Conservation (phyloP, 441 rosid genomes). For the Populus hybrid region DNA sequence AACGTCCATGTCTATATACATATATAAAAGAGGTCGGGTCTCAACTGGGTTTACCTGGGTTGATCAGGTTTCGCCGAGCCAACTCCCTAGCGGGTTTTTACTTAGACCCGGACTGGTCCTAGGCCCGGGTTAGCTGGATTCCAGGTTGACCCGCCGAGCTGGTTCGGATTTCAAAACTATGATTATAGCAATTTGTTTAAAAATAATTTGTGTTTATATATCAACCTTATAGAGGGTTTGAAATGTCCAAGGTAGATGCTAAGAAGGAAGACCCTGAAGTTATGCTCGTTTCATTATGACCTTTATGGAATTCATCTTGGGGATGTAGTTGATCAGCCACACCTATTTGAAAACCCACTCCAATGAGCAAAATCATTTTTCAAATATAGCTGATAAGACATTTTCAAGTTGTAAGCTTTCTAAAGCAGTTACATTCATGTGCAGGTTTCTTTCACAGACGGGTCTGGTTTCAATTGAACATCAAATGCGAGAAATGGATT, state of each 20-base stretch:
- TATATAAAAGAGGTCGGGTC: no score
- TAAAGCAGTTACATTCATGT: conserved; percentile 25
- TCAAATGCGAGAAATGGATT: conserved; percentile 76
- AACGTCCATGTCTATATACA: no score
- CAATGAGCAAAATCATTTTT: not conserved
- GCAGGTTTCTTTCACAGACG: conserved; percentile 87
- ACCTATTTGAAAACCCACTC: not conserved
- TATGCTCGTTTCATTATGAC: conserved; percentile 4
- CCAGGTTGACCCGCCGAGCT: no score
- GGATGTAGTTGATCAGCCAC: conserved; percentile 6
- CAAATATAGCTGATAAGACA: conserved; percentile 7
- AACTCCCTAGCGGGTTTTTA: no score
- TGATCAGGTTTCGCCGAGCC: no score
- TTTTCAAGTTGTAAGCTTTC: conserved; percentile 2
- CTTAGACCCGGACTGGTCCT: no score
- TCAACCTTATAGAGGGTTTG: no score
- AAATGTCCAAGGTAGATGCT: not conserved
- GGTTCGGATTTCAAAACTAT: no score
- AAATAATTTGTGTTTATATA: no score
- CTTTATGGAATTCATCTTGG: not conserved
- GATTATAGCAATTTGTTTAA: no score
- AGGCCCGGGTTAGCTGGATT: no score
- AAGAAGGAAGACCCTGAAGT: not conserved
- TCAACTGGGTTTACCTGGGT: no score
- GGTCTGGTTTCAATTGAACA: conserved; percentile 75